Base-by-base conservation (phyloP, 768 basidiomycete species). In the Nevesoporus exiguus region DNA sequence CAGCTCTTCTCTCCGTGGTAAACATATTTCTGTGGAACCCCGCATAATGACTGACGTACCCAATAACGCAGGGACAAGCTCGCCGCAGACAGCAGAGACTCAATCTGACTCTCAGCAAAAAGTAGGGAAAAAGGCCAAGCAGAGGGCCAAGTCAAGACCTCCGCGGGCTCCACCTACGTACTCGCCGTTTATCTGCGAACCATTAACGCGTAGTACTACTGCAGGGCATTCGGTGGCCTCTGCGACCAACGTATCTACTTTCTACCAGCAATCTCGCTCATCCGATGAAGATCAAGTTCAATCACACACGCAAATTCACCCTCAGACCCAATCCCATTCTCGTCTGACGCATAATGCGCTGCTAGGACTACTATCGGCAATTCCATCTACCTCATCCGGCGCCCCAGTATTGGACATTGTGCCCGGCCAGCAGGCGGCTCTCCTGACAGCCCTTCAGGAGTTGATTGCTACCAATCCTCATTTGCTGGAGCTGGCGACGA, bases 401-500 rank as follows among this genome's bases (percentile, higher is more conserved):
- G 64, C 69, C 43, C 52, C 63, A 14, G 24, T 58, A 19, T 41
- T 31, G 7, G 42, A 60, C 41, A 43, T 65, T 14, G 57, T 47
- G 6, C 33, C 53, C 30, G 60, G 56, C 19, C 58, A 73, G 8
- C 79, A 79, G 58, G 65, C 76, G 2, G 64, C 69, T 15, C 72
- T 86, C 7, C 63, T 82, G 10, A 73, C 76, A 36, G 80, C 81
- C 14, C 64, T 86, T 4, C 76, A 74, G 34, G 76, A 81, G n/a
- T 68, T 83, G 4, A 67, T 84, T 29, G 60, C 58, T 15, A 44
- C 63, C 30, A 61, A 55, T 52, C 56, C 63, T 14, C 64, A 66
- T 19, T 31, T 65, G 0, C 47, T 68, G n/a, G 61, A 61, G n/a
- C 52, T 53, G 6, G 54, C 49, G 4, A 41, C 60, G 9, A 40